Evolutionary conservation across 257 asterid genomes (phyloP).

Genomic region (Plantago elongata): DNA sequence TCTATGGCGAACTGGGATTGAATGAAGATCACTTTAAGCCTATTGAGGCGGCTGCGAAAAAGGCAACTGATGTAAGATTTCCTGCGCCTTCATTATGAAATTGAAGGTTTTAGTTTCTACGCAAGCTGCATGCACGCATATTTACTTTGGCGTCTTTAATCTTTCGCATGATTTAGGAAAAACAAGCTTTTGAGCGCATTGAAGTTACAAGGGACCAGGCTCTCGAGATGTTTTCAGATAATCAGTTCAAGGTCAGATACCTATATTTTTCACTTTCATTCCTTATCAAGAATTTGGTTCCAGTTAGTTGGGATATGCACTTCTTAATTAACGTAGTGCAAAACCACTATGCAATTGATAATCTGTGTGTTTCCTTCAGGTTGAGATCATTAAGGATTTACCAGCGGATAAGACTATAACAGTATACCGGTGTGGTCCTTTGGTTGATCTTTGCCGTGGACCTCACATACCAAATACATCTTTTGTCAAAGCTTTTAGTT

Average conservation of each 20-base stretch:
- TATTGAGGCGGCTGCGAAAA: conserved; percentile 72
- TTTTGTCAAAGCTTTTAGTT: conserved; percentile 86
- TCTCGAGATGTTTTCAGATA: conserved; percentile 85
- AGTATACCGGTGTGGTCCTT: conserved; percentile 94
- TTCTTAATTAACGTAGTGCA: neutral
- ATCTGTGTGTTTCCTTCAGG: conserved; percentile 36
- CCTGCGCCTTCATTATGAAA: neutral
- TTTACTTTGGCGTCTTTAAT: neutral
- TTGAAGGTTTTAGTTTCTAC: too few species aligned
- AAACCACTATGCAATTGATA: too few species aligned
- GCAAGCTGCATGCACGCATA: neutral
- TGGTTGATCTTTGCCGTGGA: conserved; percentile 97
- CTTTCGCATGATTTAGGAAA: conserved; percentile 48
- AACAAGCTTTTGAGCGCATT: conserved; percentile 91
- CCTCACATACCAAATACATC: conserved; percentile 97
- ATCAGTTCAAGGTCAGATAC: conserved; percentile 66
- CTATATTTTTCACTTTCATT: neutral
- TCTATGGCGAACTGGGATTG: conserved; percentile 83
- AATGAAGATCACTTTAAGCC: conserved; percentile 76
- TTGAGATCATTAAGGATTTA: conserved; percentile 86
- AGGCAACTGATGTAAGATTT: conserved; percentile 69
- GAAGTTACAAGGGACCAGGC: conserved; percentile 90
- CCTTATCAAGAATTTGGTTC: neutral
- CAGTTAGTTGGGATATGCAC: neutral
- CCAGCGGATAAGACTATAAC: conserved; percentile 93